phyloP scores from a whole-genome alignment of 441 rosid genomes.

The Isatis lusitanica region DNA sequence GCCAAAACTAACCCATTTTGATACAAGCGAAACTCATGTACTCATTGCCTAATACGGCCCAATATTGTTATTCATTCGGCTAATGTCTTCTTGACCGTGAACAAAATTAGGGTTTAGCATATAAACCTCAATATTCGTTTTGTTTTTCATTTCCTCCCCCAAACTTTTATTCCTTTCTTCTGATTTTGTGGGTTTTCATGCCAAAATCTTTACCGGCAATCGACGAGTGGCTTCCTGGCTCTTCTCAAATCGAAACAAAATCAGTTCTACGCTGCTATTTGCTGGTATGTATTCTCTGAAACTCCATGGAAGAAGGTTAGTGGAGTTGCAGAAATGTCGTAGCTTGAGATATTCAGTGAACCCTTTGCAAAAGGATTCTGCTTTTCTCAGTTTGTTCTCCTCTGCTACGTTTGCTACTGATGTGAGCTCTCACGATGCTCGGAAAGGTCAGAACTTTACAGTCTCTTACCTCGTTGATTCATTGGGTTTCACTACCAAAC shows the following conservation, averaged over 20 bases:
- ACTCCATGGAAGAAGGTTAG: not conserved
- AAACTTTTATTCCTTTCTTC: no score
- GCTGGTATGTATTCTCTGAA: conserved; percentile 4
- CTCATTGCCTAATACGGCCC: no score
- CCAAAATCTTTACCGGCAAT: no score
- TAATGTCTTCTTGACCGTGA: no score
- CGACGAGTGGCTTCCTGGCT: not conserved
- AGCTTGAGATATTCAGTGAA: not conserved
- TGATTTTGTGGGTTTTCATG: not conserved
- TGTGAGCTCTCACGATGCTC: not conserved
- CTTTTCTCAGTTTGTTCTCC: not conserved
- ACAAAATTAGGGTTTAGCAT: not conserved
- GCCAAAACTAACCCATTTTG: no score
- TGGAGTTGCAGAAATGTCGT: not conserved
- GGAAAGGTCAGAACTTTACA: conserved; percentile 2
- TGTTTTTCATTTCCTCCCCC: not conserved
- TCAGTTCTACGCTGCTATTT: not conserved
- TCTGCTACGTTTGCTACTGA: not conserved
- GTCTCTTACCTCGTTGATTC: conserved; percentile 40
- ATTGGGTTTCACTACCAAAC: conserved; percentile 32
- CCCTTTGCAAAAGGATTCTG: not conserved
- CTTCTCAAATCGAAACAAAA: not conserved
- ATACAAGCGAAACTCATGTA: no score
- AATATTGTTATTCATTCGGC: not conserved
- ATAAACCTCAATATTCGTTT: not conserved